Conservation (phyloP, 305 asterid species). For the Stenogyne calaminthoides region DNA sequence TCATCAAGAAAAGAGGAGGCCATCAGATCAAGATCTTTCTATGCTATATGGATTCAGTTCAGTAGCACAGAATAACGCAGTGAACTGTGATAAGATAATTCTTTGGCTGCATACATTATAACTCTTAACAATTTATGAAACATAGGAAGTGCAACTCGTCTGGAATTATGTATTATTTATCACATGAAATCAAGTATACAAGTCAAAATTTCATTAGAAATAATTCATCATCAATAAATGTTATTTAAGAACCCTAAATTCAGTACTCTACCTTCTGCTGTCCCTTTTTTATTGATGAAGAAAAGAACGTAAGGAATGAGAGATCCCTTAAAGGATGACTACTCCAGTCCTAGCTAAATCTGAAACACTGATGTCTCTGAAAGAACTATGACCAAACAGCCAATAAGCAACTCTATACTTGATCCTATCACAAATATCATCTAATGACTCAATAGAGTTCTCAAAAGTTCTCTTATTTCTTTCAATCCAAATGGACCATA, state of each 20-base stretch:
- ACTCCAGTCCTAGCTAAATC: neutral
- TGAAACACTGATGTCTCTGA: neutral
- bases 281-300: neutral
- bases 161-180: neutral
- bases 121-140: constrained; percentile 4
- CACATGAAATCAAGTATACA: constrained; percentile 23
- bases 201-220: constrained; percentile 13
- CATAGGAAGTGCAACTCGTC: constrained; percentile 6
- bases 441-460: neutral
- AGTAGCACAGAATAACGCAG: constrained; percentile 11
- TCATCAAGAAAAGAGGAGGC: constrained; percentile 23
- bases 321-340: neutral
- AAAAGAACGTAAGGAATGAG: neutral
- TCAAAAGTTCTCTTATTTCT: neutral
- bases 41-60: constrained; percentile 7
- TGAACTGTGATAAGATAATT: constrained; percentile 16
- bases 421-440: neutral
- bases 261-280: constrained; percentile 13
- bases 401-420: neutral
- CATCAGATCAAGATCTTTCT: constrained; percentile 19
- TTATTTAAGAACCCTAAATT: neutral
- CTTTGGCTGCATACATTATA: constrained; percentile 17
- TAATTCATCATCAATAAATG: neutral
- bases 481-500: neutral
- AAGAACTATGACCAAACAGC: neutral